Evolutionary conservation across 129 eudicot genomes (phyloP), one percentile per base, ranked within the genome.

Genomic region (Ambrosia trifida): DNA sequence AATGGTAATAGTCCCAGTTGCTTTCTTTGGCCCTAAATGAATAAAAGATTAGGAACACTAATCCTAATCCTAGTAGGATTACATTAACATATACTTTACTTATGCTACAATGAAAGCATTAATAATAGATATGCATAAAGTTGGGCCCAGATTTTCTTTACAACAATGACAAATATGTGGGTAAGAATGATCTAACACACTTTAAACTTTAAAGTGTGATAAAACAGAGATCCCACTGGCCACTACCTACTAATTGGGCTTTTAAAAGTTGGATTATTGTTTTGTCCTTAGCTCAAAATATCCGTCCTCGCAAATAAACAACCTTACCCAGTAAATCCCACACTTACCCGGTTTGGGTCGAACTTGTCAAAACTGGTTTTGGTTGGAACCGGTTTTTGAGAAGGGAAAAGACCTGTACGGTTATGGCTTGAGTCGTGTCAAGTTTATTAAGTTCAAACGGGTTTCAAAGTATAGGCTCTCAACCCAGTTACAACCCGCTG

Each of bases 191-290:
- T 66, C 67, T 24, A 40, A 12, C 4, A 74, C 44, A 63, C 44
- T 19, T 36, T 24, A 24, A 24, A 24, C 6, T 41, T 1, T 11
- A 46, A 40, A n/a, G 57, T 19, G 56, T 33, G 46, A 73, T 8
- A 47, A 56, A 56, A 59, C 31, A 18, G 16, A 18, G 74, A 76
- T 67, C 49, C 80, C 80, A 57, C 68, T 75, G 66, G 36, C 80
- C 80, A 57, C 68, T 75, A 75, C 59, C 13, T 28, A 16, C 52
- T 45, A 43, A 52, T 52, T 58, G 8, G 13, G 16, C 11, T 66
- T 75, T 65, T 62, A 13, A 19, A 40, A 50, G 54, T 12, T 20
- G 28, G 19, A 38, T 20, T 28, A 61, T 75, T 62, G 45, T 49
- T 7, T 64, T 66, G 52, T 53, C 65, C 56, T 50, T 50, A 18